phyloP scores from a whole-genome alignment of 257 asterid genomes.

The Avicennia marina region DNA sequence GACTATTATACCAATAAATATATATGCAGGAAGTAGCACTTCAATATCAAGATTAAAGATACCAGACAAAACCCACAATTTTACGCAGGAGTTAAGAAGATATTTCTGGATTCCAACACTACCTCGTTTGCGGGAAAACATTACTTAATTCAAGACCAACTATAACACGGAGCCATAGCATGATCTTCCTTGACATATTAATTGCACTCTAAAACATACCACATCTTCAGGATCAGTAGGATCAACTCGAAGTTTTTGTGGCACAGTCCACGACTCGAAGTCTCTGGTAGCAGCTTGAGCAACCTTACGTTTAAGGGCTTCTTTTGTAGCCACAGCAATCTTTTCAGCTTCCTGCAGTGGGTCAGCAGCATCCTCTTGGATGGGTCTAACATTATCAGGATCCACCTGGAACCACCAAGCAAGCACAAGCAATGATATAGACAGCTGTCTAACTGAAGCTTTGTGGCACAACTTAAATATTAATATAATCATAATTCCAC shows the following conservation, averaged over 20 bases:
- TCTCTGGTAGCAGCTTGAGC: constrained; percentile 81
- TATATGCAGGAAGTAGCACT: too few relatives aligned
- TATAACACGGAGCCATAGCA: not conserved
- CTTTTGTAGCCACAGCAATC: constrained; percentile 87
- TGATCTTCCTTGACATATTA: constrained; percentile 7
- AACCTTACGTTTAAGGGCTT: constrained; percentile 90
- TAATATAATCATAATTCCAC: too few relatives aligned
- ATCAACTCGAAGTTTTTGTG: constrained; percentile 79
- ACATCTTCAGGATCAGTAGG: constrained; percentile 96
- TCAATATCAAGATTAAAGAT: too few relatives aligned
- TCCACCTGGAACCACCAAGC: constrained; percentile 65
- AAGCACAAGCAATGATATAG: constrained; percentile 15
- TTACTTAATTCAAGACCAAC: not conserved
- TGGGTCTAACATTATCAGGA: constrained; percentile 76
- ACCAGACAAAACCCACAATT: too few relatives aligned
- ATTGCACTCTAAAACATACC: constrained; percentile 43
- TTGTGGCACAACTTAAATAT: too few relatives aligned
- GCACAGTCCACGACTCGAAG: constrained; percentile 63
- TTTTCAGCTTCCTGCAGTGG: constrained; percentile 88
- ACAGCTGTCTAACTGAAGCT: too few relatives aligned
- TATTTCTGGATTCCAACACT: too few relatives aligned
- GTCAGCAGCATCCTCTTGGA: constrained; percentile 55
- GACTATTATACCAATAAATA: too few relatives aligned
- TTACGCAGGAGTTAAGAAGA: too few relatives aligned
- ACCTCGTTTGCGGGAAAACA: too few relatives aligned